phyloP scores from a whole-genome alignment of 805 yeast genomes.

The Saccharomyces cerevisiae region DNA sequence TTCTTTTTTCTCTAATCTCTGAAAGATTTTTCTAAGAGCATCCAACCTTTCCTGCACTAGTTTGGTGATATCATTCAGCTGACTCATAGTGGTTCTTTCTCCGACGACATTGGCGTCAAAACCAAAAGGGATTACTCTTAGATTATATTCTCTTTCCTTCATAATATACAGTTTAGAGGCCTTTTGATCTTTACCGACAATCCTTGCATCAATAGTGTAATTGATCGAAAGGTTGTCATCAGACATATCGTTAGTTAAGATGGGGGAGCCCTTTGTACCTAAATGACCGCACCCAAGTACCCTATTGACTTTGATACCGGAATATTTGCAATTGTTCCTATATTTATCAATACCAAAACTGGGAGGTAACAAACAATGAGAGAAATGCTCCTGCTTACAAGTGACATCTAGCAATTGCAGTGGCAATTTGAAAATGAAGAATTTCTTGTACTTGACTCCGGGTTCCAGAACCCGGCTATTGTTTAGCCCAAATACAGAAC shows the following conservation, averaged over 20 bases:
- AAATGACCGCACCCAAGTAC: constrained; percentile 49
- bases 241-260: constrained; percentile 39
- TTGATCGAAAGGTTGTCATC: constrained; percentile 34
- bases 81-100: constrained; percentile 6
- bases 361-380: constrained; percentile 33
- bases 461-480: constrained; percentile 40
- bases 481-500: constrained; percentile 34
- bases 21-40: constrained; percentile 8
- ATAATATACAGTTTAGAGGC: constrained; percentile 12
- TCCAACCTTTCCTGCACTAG: constrained; percentile 11
- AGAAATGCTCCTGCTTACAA: constrained; percentile 37
- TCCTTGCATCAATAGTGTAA: constrained; percentile 46
- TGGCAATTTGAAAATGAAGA: constrained; percentile 51
- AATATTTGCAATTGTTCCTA: constrained; percentile 18
- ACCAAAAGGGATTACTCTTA: constrained; percentile 28
- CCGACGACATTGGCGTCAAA: constrained; percentile 9
- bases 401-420: constrained; percentile 41
- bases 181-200: constrained; percentile 39
- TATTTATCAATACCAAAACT: constrained; percentile 33
- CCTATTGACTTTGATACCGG: constrained; percentile 26
- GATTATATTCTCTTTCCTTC: constrained; percentile 14
- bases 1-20: constrained; percentile 8
- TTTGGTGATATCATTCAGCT: constrained; percentile 7
- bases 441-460: constrained; percentile 43
- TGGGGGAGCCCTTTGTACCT: constrained; percentile 44